Percentiles rank a stretch among this genome's conserved stretches.
Conservation (phyloP, 164 flowering plant species). For the Liquidambar formosana region DNA sequence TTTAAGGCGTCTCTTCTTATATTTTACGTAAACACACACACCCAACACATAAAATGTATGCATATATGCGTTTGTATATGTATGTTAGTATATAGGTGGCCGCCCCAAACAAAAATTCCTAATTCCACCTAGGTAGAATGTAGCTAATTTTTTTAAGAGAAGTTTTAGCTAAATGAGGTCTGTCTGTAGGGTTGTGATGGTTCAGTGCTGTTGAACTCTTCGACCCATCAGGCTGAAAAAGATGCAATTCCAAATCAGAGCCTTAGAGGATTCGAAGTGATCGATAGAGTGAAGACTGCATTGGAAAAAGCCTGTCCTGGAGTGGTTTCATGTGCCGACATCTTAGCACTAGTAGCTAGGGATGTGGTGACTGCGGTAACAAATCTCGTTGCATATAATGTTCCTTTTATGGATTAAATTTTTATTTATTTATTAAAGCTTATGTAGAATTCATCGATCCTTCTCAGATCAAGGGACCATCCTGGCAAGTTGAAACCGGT, state of each 20-base stretch:
- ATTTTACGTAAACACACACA: too few species aligned
- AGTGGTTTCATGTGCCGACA: constrained; percentile 46
- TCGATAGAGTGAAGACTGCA: constrained; percentile 31
- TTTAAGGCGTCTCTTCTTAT: too few species aligned
- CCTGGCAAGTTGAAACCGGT: constrained; percentile 46
- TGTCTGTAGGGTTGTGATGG: constrained; percentile 45
- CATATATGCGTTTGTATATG: too few species aligned
- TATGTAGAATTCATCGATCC: background rate
- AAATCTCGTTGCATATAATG: background rate
- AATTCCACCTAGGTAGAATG: too few species aligned
- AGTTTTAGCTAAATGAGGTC: too few species aligned
- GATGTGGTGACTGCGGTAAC: constrained; percentile 25
- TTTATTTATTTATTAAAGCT: background rate
- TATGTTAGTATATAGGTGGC: too few species aligned
- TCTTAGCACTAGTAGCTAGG: constrained; percentile 37
- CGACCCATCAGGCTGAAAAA: constrained; percentile 30
- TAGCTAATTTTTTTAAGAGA: too few species aligned
- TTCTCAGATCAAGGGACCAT: constrained; percentile 9
- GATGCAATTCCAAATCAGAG: constrained; percentile 30
- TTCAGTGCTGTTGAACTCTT: constrained; percentile 31
- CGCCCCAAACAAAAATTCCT: too few species aligned
- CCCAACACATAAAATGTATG: too few species aligned
- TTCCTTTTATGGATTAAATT: background rate
- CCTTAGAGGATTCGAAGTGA: constrained; percentile 32
- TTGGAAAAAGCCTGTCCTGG: constrained; percentile 44